phyloP scores from a whole-genome alignment of 768 basidiomycete species.

The Mycena floridula region DNA sequence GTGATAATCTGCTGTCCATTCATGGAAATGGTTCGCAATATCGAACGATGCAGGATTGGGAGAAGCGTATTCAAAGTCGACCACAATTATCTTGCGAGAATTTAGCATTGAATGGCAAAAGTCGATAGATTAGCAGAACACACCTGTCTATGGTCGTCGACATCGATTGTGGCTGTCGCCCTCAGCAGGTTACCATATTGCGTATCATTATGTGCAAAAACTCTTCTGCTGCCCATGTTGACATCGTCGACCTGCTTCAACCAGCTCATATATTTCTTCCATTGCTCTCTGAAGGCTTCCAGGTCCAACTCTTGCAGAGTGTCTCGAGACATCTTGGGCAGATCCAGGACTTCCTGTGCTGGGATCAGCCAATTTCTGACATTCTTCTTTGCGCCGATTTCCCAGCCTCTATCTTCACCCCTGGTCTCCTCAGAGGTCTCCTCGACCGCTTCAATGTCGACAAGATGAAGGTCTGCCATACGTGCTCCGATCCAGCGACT shows the following conservation, averaged over 20 bases:
- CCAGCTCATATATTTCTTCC: slow-evolving; percentile 70
- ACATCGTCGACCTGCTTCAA: slow-evolving; percentile 52
- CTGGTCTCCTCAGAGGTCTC: slow-evolving; percentile 28
- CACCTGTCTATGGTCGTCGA: slow-evolving; percentile 74
- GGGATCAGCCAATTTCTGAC: slow-evolving; percentile 63
- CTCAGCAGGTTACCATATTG: slow-evolving; percentile 92
- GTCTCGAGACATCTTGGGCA: slow-evolving; percentile 43
- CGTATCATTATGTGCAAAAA: slow-evolving; percentile 91
- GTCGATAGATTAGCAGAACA: slow-evolving; percentile 13
- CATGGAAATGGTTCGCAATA: slow-evolving; percentile 95
- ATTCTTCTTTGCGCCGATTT: slow-evolving; percentile 59
- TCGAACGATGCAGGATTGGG: slow-evolving; percentile 93
- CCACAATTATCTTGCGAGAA: slow-evolving; percentile 92
- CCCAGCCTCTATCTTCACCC: slow-evolving; percentile 43
- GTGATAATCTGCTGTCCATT: slow-evolving; percentile 95
- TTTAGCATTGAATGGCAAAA: slow-evolving; percentile 6
- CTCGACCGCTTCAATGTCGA: slow-evolving; percentile 71
- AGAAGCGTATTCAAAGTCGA: slow-evolving; percentile 96
- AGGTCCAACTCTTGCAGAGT: slow-evolving; percentile 56
- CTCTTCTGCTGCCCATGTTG: slow-evolving; percentile 55
- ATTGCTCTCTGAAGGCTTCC: slow-evolving; percentile 52
- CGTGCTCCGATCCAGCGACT: slow-evolving; percentile 88
- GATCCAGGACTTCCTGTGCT: slow-evolving; percentile 69
- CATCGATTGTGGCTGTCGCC: slow-evolving; percentile 49
- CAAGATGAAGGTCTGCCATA: slow-evolving; percentile 94